These are phyloP conservation scores for Microsporum audouinii DNA, from an alignment of 2,329 filamentous ascomycete species.

Conservation along the genomic window DNA sequence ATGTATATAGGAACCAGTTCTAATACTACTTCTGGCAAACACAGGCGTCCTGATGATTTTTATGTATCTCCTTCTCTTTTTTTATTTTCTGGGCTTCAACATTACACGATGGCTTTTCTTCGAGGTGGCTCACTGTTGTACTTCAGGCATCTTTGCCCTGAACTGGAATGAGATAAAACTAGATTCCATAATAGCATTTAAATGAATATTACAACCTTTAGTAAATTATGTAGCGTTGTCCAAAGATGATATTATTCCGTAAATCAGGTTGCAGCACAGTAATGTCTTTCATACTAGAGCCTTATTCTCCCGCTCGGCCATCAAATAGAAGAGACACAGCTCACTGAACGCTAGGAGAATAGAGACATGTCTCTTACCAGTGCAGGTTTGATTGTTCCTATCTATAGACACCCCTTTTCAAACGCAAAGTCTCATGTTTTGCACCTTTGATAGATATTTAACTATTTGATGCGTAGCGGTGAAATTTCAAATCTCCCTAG, in stretches of 20 bases:
- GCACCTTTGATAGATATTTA: not conserved
- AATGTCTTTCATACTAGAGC: too few relatives aligned
- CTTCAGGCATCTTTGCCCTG: not conserved
- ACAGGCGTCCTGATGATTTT: not conserved
- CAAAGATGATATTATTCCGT: too few relatives aligned
- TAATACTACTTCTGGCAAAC: not conserved
- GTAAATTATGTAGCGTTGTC: too few relatives aligned
- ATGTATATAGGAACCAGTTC: not conserved
- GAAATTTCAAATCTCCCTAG: not conserved
- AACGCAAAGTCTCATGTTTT: too few relatives aligned
- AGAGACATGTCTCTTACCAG: too few relatives aligned
- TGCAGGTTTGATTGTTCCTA: too few relatives aligned
- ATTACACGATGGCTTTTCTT: not conserved
- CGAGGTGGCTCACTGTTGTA: not conserved
- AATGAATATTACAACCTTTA: not conserved
- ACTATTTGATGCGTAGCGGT: not conserved
- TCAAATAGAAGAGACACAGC: too few relatives aligned
- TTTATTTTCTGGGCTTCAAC: not conserved
- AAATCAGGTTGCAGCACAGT: too few relatives aligned
- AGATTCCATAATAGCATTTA: not conserved
- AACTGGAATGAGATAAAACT: not conserved
- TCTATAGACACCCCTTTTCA: too few relatives aligned
- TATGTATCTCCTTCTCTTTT: not conserved
- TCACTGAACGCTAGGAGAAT: too few relatives aligned
- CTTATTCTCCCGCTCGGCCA: too few relatives aligned